Percentiles rank a stretch among this genome's conserved stretches.
Conservation (phyloP, 257 asterid species). For the Fraxinus excelsior region DNA sequence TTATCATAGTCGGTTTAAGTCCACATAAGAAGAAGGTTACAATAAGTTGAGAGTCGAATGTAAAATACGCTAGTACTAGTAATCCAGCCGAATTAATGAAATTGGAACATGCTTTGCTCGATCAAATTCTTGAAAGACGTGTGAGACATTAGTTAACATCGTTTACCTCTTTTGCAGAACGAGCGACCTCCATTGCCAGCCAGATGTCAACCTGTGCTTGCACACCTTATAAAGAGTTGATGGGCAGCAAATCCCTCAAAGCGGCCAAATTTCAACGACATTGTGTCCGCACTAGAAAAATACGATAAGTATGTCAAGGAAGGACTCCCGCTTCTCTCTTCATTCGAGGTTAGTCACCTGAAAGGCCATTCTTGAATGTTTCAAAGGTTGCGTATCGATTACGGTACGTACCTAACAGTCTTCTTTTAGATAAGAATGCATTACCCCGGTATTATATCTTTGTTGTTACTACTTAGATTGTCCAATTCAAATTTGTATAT, state of each 20-base stretch:
- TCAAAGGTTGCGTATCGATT: constrained; percentile 73
- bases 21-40: no score
- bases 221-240: constrained; percentile 82
- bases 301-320: constrained; percentile 82
- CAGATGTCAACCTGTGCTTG: constrained; percentile 82
- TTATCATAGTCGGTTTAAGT: no score
- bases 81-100: no score
- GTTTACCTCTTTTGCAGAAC: constrained; percentile 46
- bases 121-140: not conserved
- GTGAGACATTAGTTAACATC: no score
- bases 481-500: not conserved
- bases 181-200: constrained; percentile 88
- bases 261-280: constrained; percentile 78
- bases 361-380: constrained; percentile 64
- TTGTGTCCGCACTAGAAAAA: constrained; percentile 69
- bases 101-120: not conserved
- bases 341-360: constrained; percentile 55
- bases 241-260: constrained; percentile 83
- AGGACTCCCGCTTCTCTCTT: constrained; percentile 70
- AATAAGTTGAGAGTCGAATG: no score
- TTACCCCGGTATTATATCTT: no score
- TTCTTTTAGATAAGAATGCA: not conserved
- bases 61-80: no score
- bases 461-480: not conserved
- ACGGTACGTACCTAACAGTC: constrained; percentile 61